Conservation (phyloP, 78 protist genomes). For the Tieghemostelium lacteum region DNA sequence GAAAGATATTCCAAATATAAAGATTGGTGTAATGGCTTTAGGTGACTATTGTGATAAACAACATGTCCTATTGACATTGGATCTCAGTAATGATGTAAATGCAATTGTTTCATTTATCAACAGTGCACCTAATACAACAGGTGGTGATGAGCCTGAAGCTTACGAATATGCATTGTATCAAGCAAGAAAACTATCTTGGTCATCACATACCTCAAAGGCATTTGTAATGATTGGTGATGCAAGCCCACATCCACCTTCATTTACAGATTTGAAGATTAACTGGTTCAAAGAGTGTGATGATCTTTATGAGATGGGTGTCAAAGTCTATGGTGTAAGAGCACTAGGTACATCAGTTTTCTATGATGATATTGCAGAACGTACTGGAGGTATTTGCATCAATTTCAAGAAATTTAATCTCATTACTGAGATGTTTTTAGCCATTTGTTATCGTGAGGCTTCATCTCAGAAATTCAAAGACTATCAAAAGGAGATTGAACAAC, state of each 20-base stretch:
- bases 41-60: slow-evolving; percentile 83
- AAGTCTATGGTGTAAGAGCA: slow-evolving; percentile 83
- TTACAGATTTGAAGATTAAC: slow-evolving; percentile 33
- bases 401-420: slow-evolving; percentile 62
- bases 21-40: slow-evolving; percentile 82
- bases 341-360: slow-evolving; percentile 46
- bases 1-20: slow-evolving; percentile 67
- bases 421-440: slow-evolving; percentile 86
- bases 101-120: slow-evolving; percentile 35
- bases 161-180: slow-evolving; percentile 63
- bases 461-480: slow-evolving; percentile 46
- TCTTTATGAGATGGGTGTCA: slow-evolving; percentile 52
- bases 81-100: slow-evolving; percentile 31
- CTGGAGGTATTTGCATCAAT: slow-evolving; percentile 75
- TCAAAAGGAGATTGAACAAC: slow-evolving; percentile 31
- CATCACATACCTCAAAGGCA: slow-evolving; percentile 59
- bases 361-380: slow-evolving; percentile 70
- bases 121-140: slow-evolving; percentile 59
- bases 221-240: slow-evolving; percentile 85
- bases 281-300: slow-evolving; percentile 85
- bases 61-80: slow-evolving; percentile 25
- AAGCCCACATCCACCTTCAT: slow-evolving; percentile 79
- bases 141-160: slow-evolving; percentile 83
- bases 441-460: slow-evolving; percentile 79
- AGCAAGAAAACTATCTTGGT: slow-evolving; percentile 75